Conservation (phyloP, 2,329 filamentous ascomycete species). For the Coccinonectria pachysandricola region DNA sequence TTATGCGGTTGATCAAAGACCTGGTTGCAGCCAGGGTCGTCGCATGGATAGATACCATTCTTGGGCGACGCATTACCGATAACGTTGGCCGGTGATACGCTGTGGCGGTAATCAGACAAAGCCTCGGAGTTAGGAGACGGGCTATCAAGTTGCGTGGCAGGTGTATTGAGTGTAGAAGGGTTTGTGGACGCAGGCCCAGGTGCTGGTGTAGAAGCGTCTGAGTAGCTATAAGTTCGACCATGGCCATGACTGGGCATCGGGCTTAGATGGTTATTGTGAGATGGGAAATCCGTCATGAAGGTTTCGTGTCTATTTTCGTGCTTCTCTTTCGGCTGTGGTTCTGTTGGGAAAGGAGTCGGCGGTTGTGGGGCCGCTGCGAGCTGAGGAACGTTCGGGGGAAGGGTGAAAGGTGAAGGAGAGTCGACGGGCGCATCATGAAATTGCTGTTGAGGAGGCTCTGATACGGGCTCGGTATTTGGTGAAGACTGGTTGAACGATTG, state of each 20-base stretch:
- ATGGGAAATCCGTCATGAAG: constrained; percentile 16
- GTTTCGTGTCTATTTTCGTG: constrained; percentile 12
- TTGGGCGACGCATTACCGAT: constrained; percentile 18
- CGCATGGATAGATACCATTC: constrained; percentile 22
- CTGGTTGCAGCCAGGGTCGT: constrained; percentile 28
- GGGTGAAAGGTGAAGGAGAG: constrained; percentile 17
- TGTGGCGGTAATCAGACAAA: constrained; percentile 27
- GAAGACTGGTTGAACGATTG: constrained; percentile 19
- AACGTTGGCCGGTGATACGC: constrained; percentile 24
- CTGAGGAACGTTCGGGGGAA: constrained; percentile 12
- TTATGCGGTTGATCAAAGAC: constrained; percentile 49
- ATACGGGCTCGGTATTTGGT: constrained; percentile 7
- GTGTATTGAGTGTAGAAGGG: constrained; percentile 33
- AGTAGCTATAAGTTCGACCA: constrained; percentile 15
- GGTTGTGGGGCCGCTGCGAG: constrained; percentile 19
- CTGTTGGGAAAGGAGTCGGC: constrained; percentile 16
- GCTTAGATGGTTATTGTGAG: constrained; percentile 15
- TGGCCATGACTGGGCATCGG: constrained; percentile 12
- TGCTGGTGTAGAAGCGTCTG: constrained; percentile 33
- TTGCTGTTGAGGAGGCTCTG: constrained; percentile 3
- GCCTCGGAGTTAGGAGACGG: constrained; percentile 30
- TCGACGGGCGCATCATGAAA: constrained; percentile 11
- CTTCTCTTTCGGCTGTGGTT: constrained; percentile 8
- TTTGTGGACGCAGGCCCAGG: constrained; percentile 29
- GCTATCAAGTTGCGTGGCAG: constrained; percentile 35